Evolutionary conservation across 2,329 filamentous ascomycete species (phyloP), one percentile per base, ranked within the genome.

Genomic region (Aquanectria penicillioides): DNA sequence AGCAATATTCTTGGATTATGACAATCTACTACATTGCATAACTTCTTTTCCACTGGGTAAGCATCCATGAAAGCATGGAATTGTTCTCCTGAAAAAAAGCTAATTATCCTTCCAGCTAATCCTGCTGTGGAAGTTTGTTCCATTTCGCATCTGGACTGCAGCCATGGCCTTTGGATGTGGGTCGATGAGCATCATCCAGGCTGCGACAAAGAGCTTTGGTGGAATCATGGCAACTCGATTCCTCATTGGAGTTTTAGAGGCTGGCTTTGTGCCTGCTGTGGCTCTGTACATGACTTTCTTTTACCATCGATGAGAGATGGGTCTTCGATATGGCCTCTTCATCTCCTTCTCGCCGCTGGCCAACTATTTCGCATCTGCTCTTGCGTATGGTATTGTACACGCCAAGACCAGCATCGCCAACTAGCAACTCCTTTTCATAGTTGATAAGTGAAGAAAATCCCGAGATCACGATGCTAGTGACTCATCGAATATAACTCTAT

Each of bases 281-380:
- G 76, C 79, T 0, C 79, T 77, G 40, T 75, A 81, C 18, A 70
- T 82, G 6, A 78, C 75, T 7, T 81, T 82, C 66, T 82, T 82
- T 65, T 83, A 82, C 56, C 72, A 76, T 6, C 69, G 81, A 5
- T 66, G 74, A 15, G 91, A 94, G 68, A 78, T 94, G 9, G 91
- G 90, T 1, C 83, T 91, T 57, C 81, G 91, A 22, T 89, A 86
- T 13, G 90, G 89, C 9, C 77, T 93, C 6, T 91, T 92, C 72
- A 83, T 94, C 53, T 89, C 88, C 0, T 89, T 74, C 10, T 87
- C 88, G 0, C 88, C 89, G 1, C 77, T 91, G 25, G 88, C 89
- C 10, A 90, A 87, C 59, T 86, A 84, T 0, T 90, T 91, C 66
- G 87, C 88, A 0, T 86, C 88, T 2, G 87, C 86, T 3, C 77